Evolutionary conservation across 805 yeast genomes (phyloP), one percentile per base, ranked within the genome.

Genomic region (Starmerella vaccinii): DNA sequence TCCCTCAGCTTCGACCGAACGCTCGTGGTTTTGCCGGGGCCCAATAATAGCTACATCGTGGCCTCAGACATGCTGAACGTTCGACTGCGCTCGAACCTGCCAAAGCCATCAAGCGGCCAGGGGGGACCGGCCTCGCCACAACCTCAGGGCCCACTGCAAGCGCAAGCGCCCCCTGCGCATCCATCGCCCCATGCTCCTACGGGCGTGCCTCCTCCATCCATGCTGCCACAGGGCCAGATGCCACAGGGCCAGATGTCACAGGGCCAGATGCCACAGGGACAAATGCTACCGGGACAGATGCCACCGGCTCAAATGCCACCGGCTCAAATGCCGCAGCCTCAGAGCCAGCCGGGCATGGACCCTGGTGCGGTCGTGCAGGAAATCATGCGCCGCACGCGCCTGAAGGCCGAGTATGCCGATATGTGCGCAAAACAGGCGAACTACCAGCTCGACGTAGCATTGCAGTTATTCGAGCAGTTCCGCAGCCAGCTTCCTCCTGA

Each of bases 381-480:
- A 60, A 68, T 90, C 22, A 77, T 82, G 67, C 64, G 74, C 24
- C 85, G 82, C 55, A 89, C 97, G 0, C 78, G 80, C 45, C 71
- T 89, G 58, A 88, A 76, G 57, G 71, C 84, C n/a, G 84, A 84
- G 59, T 89, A 80, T 64, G 84, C 90, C 0, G 68, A 80, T 24
- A 77, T 89, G 84, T 74, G 92, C 35, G 82, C 88, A 51, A 88
- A 87, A 63, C 95, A 88, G 65, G 86, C 95, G 61, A 75, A 77
- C 49, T 89, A 94, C 89, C 82, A 84, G 65, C 81, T 78, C 58
- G 79, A 77, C 24, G 73, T 70, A 48, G 89, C 95, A 24, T 69
- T 78, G 13, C 73, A 73, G 40, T 81, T 84, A 50, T 90, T 90
- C 67, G 76, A 78, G 57, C 79, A 76, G 57, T 82, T 86, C 32